Evolutionary conservation across 176 grass and related monocot species (phyloP).

Genomic region (Eleusine coracana): DNA sequence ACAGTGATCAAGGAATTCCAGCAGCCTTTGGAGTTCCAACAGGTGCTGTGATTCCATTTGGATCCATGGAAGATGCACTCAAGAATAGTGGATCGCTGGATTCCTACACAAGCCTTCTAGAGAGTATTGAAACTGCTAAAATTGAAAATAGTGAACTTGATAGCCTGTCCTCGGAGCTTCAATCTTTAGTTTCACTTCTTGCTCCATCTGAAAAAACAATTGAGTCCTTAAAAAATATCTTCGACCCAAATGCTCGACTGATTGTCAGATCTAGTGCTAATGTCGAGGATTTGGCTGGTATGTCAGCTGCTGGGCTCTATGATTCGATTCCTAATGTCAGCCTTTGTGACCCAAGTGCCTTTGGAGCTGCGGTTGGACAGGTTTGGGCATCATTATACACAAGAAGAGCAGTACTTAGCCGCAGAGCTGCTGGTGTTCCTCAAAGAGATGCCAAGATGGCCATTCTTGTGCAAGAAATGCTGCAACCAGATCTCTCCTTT

Average conservation of each 20-base stretch:
- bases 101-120: slow-evolving; percentile 64
- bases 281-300: slow-evolving; percentile 94
- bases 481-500: slow-evolving; percentile 79
- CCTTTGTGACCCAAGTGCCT: slow-evolving; percentile 52
- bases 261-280: slow-evolving; percentile 97
- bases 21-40: slow-evolving; percentile 72
- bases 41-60: slow-evolving; percentile 94
- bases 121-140: slow-evolving; percentile 69
- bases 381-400: slow-evolving; percentile 97
- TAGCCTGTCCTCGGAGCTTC: slow-evolving; percentile 65
- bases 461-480: slow-evolving; percentile 90
- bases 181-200: slow-evolving; percentile 65
- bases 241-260: slow-evolving; percentile 57
- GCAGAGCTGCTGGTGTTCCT: slow-evolving; percentile 72
- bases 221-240: slow-evolving; percentile 51
- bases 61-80: slow-evolving; percentile 81
- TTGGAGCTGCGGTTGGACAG: slow-evolving; percentile 60
- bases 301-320: slow-evolving; percentile 95
- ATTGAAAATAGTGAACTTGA: slow-evolving; percentile 82
- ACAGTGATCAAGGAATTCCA: slow-evolving; percentile 79
- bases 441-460: slow-evolving; percentile 87
- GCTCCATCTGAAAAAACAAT: slow-evolving; percentile 58
- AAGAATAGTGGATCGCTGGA: slow-evolving; percentile 72
- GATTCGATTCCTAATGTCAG: slow-evolving; percentile 92
- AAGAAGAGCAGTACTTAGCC: slow-evolving; percentile 84